A percentile compares a stretch with the other conserved stretches of the same genome.
Conservation (phyloP, 139 green algal genomes). For the Nannochloris sp. region DNA sequence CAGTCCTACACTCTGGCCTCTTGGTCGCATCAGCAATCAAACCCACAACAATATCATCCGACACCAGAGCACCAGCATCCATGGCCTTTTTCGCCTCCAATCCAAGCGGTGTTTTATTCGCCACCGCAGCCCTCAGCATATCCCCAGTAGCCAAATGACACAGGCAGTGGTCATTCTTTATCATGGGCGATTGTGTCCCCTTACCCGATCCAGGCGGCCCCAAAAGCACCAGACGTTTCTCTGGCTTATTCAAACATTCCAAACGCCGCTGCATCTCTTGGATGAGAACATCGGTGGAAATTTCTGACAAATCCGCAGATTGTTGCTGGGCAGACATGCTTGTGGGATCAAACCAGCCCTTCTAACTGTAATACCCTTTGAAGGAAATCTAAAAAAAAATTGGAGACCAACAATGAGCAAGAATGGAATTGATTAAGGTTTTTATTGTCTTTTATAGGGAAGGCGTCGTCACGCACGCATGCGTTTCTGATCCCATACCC, state of each 20-base stretch:
- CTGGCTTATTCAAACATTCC: constrained; percentile 86
- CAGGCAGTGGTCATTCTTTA: constrained; percentile 95
- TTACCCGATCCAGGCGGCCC: constrained; percentile 87
- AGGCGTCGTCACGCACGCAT: too few species aligned
- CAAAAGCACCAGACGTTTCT: constrained; percentile 91
- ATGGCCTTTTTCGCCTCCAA: constrained; percentile 93
- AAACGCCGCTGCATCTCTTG: constrained; percentile 79
- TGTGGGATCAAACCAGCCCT: background rate
- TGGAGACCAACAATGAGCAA: too few species aligned
- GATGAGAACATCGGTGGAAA: constrained; percentile 71
- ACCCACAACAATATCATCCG: constrained; percentile 94
- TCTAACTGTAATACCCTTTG: background rate
- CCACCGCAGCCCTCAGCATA: constrained; percentile 84
- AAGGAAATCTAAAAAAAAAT: too few species aligned
- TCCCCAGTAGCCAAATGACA: constrained; percentile 97
- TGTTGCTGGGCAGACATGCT: constrained; percentile 8
- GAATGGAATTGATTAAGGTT: too few species aligned
- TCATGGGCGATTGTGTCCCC: constrained; percentile 85
- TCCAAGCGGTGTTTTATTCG: constrained; percentile 65
- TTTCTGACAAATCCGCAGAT: constrained; percentile 57
- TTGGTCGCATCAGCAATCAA: constrained; percentile 88
- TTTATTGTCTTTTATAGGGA: too few species aligned
- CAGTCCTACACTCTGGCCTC: constrained; percentile 77
- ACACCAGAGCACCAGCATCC: constrained; percentile 86
- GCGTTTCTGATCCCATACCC: too few species aligned